Conservation (phyloP, 2,329 filamentous ascomycete species). For the Hymenoscyphus albidus region DNA sequence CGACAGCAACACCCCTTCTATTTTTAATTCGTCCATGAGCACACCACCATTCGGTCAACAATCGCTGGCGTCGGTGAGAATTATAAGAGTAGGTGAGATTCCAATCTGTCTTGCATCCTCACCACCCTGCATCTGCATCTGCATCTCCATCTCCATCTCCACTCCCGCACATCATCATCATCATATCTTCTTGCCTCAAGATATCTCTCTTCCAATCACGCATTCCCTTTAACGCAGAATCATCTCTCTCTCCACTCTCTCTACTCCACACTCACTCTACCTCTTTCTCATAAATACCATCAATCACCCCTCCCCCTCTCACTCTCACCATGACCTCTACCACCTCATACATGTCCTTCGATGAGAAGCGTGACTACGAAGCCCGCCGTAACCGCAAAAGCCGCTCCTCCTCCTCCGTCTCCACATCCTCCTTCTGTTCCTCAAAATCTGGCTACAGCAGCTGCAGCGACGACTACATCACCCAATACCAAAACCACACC, state of each 20-base stretch:
- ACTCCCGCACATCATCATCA: slow-evolving; percentile 3
- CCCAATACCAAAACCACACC: background rate
- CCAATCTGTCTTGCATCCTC: slow-evolving; percentile 3
- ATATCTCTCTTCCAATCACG: background rate
- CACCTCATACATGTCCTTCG: slow-evolving; percentile 1
- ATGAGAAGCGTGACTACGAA: slow-evolving; percentile 14
- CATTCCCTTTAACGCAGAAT: background rate
- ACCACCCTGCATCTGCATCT: background rate
- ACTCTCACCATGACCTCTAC: background rate
- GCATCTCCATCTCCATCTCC: background rate
- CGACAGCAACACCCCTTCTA: slow-evolving; percentile 3
- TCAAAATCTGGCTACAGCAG: slow-evolving; percentile 1
- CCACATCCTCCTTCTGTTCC: background rate
- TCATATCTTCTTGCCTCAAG: background rate
- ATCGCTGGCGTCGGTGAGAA: slow-evolving; percentile 2
- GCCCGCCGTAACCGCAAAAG: slow-evolving; percentile 7
- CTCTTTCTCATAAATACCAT: no score
- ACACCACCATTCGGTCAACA: background rate
- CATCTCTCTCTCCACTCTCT: background rate
- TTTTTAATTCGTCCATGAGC: slow-evolving; percentile 3
- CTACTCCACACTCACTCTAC: no score
- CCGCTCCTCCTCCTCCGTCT: background rate
- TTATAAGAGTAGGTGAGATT: slow-evolving; percentile 8
- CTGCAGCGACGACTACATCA: background rate
- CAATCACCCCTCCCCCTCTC: background rate